phyloP scores from a whole-genome alignment of 176 grass and related monocot species.

The Carex scoparia region DNA sequence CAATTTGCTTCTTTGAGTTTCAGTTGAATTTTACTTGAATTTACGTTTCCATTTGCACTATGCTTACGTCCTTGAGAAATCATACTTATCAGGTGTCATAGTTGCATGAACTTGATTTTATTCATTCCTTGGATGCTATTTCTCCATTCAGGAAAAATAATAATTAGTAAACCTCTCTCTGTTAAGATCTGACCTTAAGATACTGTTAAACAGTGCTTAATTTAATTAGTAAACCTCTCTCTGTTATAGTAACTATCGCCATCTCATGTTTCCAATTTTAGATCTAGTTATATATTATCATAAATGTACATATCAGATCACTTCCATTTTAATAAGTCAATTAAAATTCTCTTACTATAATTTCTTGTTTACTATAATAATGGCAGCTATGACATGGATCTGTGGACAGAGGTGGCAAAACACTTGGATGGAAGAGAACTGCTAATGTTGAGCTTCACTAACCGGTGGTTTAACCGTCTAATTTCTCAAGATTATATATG shows the following conservation, averaged over 20 bases:
- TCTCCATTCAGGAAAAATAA: not conserved
- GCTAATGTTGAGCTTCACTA: conserved; percentile 40
- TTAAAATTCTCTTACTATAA: not conserved
- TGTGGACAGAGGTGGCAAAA: conserved; percentile 94
- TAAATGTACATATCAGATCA: not conserved
- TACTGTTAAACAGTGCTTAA: no score
- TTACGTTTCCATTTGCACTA: not conserved
- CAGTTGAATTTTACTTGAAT: not conserved
- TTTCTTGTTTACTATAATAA: conserved; percentile 13
- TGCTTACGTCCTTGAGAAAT: not conserved
- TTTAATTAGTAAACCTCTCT: not conserved
- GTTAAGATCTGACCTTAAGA: no score
- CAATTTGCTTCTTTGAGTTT: not conserved
- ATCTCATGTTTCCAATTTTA: not conserved
- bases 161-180: not conserved
- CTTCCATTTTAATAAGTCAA: not conserved
- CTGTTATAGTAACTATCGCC: not conserved
- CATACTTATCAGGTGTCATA: not conserved
- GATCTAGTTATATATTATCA: not conserved
- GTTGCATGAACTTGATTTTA: not conserved
- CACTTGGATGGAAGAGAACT: conserved; percentile 66
- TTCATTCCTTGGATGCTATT: not conserved
- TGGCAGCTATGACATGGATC: conserved; percentile 64
- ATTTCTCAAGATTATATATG: conserved; percentile 71
- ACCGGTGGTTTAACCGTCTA: conserved; percentile 64